Evolutionary conservation across 345 rosid species (phyloP).

Genomic region (Microcos paniculata): DNA sequence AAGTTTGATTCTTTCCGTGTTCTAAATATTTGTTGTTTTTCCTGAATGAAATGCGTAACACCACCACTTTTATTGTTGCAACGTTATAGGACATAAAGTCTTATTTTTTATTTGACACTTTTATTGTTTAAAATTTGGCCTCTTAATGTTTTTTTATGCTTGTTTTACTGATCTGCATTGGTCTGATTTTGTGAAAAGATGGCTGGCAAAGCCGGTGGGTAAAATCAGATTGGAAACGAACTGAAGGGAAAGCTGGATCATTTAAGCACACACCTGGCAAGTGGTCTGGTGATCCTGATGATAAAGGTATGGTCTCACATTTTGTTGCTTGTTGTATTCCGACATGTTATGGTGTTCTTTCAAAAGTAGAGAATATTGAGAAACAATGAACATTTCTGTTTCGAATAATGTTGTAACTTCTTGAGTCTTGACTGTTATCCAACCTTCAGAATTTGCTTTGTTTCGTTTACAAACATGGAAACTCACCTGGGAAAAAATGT

Average conservation of each 20-base stretch:
- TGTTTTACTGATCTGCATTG: neutral
- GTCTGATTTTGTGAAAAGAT: slow-evolving; percentile 33
- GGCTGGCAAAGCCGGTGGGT: slow-evolving; percentile 97
- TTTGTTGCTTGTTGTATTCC: neutral
- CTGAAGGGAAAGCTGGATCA: slow-evolving; percentile 75
- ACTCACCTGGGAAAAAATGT: neutral
- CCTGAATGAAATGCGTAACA: neutral
- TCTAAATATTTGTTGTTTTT: neutral
- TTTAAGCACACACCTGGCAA: slow-evolving; percentile 78
- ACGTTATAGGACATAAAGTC: neutral
- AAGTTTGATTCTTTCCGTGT: too few relatives aligned
- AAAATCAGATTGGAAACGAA: slow-evolving; percentile 73
- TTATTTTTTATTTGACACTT: neutral
- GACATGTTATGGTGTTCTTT: neutral
- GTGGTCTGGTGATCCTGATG: slow-evolving; percentile 79
- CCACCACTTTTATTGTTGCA: neutral
- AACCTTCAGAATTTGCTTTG: neutral
- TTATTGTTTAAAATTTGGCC: neutral
- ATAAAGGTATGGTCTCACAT: slow-evolving; percentile 46
- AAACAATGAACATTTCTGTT: neutral
- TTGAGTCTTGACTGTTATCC: neutral
- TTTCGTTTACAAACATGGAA: neutral
- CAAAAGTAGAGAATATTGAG: neutral
- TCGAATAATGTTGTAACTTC: neutral
- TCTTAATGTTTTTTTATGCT: too few relatives aligned